Base-by-base conservation (phyloP, 768 basidiomycete genomes). In the Amanita muscaria region DNA sequence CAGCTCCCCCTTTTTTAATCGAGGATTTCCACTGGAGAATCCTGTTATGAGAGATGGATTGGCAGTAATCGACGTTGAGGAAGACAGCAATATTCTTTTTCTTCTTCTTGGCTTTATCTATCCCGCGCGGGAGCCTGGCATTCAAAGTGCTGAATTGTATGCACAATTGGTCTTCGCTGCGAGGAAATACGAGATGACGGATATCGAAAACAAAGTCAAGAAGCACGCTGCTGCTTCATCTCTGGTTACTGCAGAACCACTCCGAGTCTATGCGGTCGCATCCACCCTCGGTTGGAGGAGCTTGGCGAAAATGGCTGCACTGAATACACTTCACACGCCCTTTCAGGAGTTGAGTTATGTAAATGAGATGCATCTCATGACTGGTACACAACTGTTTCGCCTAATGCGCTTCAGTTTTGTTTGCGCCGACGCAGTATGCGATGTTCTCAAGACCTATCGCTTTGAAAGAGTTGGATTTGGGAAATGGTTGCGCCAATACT, bases 21-120 rank as follows among this genome's bases (percentile, higher is more conserved):
- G 47, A 27, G 66, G 65, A 64, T 54, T 64, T 29, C 60, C 18
- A 55, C 59, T n/a, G 52, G 2, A 47, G 16, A 12, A 44, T 43
- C n/a, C 11, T 31, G 21, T 16, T 14, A 19, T 29, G 34, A 41
- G 27, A 15, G 36, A 49, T 25, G 49, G 40, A 29, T 29, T 19
- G 32, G 47, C 35, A 8, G 35, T 43, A 38, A 53, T 46, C 47
- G 31, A 33, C 11, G 27, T 59, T 4, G 31, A 33, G 12, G 54
- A 57, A 18, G 41, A 53, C 30, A 48, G 41, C 27, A 25, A 36
- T 11, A 35, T 22, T 22, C 25, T 55, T 15, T 24, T 43, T 25
- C 31, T 29, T 18, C 40, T 55, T 21, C 44, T 55, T 21, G 16
- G 8, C 29, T 16, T 35, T 12, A 38, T 38, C 23, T 49, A 48